These are phyloP conservation scores for Tolypocladium cylindrosporum DNA, from an alignment of 2,329 filamentous ascomycete species.

Conservation along the genomic window DNA sequence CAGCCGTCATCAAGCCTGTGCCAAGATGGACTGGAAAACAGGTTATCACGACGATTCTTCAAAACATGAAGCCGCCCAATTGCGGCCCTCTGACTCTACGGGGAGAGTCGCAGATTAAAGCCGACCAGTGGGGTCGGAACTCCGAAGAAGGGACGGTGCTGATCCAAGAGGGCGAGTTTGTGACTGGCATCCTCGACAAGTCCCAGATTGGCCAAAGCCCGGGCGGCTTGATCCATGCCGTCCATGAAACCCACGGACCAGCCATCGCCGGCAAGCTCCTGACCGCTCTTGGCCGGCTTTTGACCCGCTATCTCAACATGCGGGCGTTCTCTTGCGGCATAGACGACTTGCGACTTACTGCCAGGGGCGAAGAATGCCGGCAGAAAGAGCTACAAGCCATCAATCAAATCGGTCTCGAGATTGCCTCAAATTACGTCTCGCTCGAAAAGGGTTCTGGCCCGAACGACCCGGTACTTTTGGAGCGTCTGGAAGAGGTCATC, in stretches of 20 bases:
- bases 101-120: conserved; percentile 68
- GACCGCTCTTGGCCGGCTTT: conserved; percentile 76
- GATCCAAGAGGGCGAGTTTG: conserved; percentile 77
- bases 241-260: conserved; percentile 89
- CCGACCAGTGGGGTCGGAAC: conserved; percentile 65
- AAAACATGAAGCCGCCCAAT: conserved; percentile 75
- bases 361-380: conserved; percentile 63
- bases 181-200: conserved; percentile 91
- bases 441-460: conserved; percentile 54
- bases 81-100: conserved; percentile 70
- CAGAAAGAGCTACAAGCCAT: conserved; percentile 59
- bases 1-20: conserved; percentile 72
- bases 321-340: conserved; percentile 95
- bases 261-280: conserved; percentile 80
- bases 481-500: conserved; percentile 77
- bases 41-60: conserved; percentile 82
- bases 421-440: conserved; percentile 82
- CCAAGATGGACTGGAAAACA: conserved; percentile 94
- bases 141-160: conserved; percentile 73
- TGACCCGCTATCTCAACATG: conserved; percentile 88
- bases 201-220: conserved; percentile 81
- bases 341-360: conserved; percentile 82
- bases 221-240: conserved; percentile 80
- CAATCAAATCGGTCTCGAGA: conserved; percentile 60
- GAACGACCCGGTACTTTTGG: conserved; percentile 60